Conservation (phyloP, 495 filamentous ascomycete species). For the Aspergillus ostianus region DNA sequence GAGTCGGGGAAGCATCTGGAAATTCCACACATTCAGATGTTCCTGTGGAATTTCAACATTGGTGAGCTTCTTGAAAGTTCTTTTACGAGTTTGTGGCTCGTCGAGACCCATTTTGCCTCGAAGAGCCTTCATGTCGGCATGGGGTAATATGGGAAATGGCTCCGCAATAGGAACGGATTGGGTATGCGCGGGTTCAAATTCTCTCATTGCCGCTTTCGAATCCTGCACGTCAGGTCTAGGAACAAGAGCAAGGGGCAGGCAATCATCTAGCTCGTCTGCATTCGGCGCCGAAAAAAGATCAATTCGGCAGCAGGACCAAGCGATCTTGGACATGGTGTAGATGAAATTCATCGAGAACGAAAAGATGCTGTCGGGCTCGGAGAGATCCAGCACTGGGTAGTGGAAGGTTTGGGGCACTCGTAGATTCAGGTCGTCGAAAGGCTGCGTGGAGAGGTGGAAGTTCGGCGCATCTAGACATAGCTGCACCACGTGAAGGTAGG, state of each 20-base stretch:
- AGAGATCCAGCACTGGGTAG: conserved; percentile 48
- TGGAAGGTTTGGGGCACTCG: conserved; percentile 47
- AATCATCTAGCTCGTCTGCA: conserved; percentile 46
- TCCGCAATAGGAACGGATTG: conserved; percentile 24
- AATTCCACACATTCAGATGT: conserved; percentile 68
- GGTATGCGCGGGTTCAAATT: conserved; percentile 19
- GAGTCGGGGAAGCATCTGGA: conserved; percentile 65
- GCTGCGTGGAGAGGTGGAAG: conserved; percentile 55
- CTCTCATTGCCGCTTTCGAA: conserved; percentile 21
- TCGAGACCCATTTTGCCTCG: conserved; percentile 27
- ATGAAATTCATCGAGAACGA: conserved; percentile 50
- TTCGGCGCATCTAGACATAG: conserved; percentile 77
- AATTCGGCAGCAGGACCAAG: conserved; percentile 45
- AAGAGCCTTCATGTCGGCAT: conserved; percentile 24
- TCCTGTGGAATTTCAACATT: conserved; percentile 56
- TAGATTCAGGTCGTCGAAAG: conserved; percentile 44
- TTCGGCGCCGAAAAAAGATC: conserved; percentile 45
- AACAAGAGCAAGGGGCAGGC: conserved; percentile 44
- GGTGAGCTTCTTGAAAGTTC: conserved; percentile 45
- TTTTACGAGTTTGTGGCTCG: conserved; percentile 38
- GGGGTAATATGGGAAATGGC: conserved; percentile 22
- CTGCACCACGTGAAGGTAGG: conserved; percentile 80
- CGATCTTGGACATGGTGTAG: conserved; percentile 46
- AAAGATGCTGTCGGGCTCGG: conserved; percentile 46
- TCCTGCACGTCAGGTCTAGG: conserved; percentile 35